Evolutionary conservation across 2,329 filamentous ascomycete genomes (phyloP).

Genomic region (Nannizziopsis barbatae): DNA sequence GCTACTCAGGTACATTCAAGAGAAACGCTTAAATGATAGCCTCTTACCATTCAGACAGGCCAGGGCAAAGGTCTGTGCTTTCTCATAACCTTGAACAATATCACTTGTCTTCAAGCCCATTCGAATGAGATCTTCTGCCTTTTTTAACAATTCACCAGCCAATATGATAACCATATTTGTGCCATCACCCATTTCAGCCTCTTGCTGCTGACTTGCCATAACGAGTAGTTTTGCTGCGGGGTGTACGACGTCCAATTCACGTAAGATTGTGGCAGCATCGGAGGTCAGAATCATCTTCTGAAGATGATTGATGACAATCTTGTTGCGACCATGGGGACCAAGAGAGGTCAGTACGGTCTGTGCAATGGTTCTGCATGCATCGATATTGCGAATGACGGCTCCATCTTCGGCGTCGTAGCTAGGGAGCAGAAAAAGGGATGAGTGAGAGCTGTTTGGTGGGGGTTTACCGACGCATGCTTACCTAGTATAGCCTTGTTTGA

Average conservation of each 20-base stretch:
- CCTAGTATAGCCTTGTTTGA: slow-evolving; percentile 96
- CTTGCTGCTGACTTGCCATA: slow-evolving; percentile 98
- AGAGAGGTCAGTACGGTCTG: slow-evolving; percentile 94
- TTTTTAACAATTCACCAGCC: slow-evolving; percentile 87
- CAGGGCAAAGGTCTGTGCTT: slow-evolving; percentile 79
- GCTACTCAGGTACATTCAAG: background rate
- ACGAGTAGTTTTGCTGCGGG: slow-evolving; percentile 94
- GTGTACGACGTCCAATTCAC: slow-evolving; percentile 96
- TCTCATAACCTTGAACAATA: slow-evolving; percentile 91
- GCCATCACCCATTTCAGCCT: slow-evolving; percentile 96
- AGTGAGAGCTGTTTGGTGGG: slow-evolving; percentile 15
- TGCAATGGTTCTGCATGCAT: slow-evolving; percentile 91
- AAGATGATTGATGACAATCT: slow-evolving; percentile 99
- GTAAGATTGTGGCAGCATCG: slow-evolving; percentile 91
- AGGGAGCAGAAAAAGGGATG: slow-evolving; percentile 14
- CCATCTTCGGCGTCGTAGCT: slow-evolving; percentile 99
- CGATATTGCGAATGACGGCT: slow-evolving; percentile 95
- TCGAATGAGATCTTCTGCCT: slow-evolving; percentile 89
- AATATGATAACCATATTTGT: slow-evolving; percentile 96
- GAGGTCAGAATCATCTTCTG: slow-evolving; percentile 99
- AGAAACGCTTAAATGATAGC: background rate
- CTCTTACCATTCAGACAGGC: slow-evolving; percentile 61
- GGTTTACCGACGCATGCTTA: slow-evolving; percentile 39
- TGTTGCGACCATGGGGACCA: slow-evolving; percentile 95
- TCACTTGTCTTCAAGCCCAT: slow-evolving; percentile 99